Conservation (phyloP, 371 early-diverging fungal genomes). For the Apophysomyces trapeziformis region DNA sequence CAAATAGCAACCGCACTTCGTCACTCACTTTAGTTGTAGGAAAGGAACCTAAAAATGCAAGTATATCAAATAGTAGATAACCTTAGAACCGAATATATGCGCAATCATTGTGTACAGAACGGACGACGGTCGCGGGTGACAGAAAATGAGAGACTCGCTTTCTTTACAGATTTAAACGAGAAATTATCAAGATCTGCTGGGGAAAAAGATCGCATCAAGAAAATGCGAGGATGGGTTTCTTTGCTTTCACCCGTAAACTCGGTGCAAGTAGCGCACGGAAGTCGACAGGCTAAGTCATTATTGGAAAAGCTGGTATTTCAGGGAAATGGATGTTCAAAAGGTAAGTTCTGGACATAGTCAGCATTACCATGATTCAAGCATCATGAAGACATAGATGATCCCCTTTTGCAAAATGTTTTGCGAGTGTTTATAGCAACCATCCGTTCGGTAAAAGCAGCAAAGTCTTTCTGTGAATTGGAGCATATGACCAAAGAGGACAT, state of each 20-base stretch:
- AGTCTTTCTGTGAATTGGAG: background rate
- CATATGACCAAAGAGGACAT: background rate
- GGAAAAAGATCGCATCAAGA: background rate
- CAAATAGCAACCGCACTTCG: background rate
- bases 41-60: conserved; percentile 7
- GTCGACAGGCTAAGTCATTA: background rate
- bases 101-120: background rate
- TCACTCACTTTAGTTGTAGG: conserved; percentile 5
- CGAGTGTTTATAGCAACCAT: conserved; percentile 2
- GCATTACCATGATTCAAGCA: background rate
- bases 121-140: background rate
- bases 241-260: background rate
- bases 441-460: background rate
- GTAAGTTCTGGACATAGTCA: background rate
- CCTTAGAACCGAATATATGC: background rate
- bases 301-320: background rate
- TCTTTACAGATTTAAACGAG: background rate
- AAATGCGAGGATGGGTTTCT: conserved; percentile 14
- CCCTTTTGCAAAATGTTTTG: background rate
- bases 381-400: background rate
- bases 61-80: conserved; percentile 3
- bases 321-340: background rate
- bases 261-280: background rate
- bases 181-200: conserved; percentile 1
- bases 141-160: background rate